A percentile compares a stretch with the other conserved stretches of the same genome.
Conservation (phyloP, 2,329 filamentous ascomycete species). For the Ilyonectria robusta region DNA sequence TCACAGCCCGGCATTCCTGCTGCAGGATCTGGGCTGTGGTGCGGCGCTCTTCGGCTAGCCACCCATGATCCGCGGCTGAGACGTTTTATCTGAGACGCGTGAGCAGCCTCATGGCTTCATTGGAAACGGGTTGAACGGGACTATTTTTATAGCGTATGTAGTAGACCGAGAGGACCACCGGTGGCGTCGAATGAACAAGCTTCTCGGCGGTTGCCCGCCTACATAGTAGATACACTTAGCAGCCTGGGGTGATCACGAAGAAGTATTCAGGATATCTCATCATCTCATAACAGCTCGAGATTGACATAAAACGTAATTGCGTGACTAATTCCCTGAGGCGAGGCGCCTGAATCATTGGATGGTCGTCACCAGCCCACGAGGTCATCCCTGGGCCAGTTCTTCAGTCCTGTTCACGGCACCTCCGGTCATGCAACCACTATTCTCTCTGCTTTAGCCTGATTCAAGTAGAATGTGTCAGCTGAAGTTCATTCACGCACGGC, state of each 20-base stretch:
- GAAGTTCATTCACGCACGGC: not conserved
- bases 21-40: slow-evolving; percentile 40
- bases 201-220: not conserved
- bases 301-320: not conserved
- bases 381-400: slow-evolving; percentile 4
- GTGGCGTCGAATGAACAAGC: not conserved
- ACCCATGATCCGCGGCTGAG: slow-evolving; percentile 25
- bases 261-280: not conserved
- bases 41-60: slow-evolving; percentile 10
- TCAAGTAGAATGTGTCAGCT: not conserved
- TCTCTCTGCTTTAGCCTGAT: slow-evolving; percentile 1
- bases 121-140: slow-evolving; percentile 21
- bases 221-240: not conserved
- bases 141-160: not conserved
- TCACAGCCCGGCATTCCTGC: slow-evolving; percentile 8
- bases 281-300: not conserved
- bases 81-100: slow-evolving; percentile 44
- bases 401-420: not conserved
- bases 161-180: not conserved
- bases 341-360: not conserved
- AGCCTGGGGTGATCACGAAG: not conserved
- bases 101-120: slow-evolving; percentile 30
- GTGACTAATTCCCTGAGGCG: too few relatives aligned
- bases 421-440: slow-evolving; percentile 5
- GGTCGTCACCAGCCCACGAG: not conserved